Conservation (phyloP, 2,329 filamentous ascomycete genomes). For the Fusarium marasasianum region DNA sequence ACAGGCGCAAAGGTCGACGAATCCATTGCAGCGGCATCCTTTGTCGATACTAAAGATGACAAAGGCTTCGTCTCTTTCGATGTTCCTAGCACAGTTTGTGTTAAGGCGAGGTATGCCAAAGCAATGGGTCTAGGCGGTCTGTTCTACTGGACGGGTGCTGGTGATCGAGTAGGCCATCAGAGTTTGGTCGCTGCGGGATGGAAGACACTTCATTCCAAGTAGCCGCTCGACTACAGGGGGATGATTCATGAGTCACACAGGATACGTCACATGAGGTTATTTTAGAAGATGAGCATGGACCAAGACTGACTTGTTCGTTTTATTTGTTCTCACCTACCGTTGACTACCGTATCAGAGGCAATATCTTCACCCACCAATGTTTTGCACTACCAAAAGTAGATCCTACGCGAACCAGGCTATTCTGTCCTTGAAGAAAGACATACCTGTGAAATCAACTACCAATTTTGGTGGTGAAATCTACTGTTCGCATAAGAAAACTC, state of each 20-base stretch:
- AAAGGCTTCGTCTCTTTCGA: constrained; percentile 72
- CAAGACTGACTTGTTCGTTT: neutral
- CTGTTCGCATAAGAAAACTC: neutral
- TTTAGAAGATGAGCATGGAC: neutral
- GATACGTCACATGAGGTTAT: neutral
- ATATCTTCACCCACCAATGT: neutral
- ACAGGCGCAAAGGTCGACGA: constrained; percentile 57
- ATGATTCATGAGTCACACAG: neutral
- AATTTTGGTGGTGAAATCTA: neutral
- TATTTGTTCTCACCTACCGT: neutral
- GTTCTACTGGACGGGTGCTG: constrained; percentile 75
- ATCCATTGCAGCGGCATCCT: constrained; percentile 65
- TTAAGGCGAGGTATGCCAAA: constrained; percentile 69
- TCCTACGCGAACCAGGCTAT: neutral
- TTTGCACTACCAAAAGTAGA: neutral
- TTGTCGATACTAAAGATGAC: constrained; percentile 52
- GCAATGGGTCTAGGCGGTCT: constrained; percentile 66
- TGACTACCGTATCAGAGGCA: neutral
- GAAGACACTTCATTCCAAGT: constrained; percentile 52
- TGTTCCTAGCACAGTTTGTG: constrained; percentile 65
- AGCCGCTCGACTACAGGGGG: neutral
- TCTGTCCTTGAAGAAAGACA: neutral
- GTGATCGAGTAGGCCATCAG: constrained; percentile 61
- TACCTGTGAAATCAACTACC: neutral
- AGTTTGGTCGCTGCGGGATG: constrained; percentile 71